These are phyloP conservation scores for Ophiostoma australiae DNA, from an alignment of 2,329 filamentous ascomycete genomes.

Conservation along the genomic window DNA sequence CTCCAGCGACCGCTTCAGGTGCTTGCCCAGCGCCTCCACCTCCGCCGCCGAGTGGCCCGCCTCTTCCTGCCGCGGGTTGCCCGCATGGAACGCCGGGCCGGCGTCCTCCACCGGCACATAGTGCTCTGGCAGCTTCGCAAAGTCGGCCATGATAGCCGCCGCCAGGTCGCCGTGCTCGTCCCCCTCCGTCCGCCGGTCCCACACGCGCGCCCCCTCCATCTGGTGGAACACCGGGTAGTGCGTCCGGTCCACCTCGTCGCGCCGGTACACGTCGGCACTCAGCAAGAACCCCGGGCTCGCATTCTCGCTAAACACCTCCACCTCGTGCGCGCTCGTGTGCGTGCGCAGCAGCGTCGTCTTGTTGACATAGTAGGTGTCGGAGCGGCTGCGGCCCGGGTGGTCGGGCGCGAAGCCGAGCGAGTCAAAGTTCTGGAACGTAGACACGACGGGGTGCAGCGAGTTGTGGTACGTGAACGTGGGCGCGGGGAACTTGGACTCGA, in stretches of 20 bases:
- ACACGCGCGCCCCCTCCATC: constrained; percentile 91
- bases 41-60: constrained; percentile 68
- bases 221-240: constrained; percentile 98
- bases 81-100: constrained; percentile 68
- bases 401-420: constrained; percentile 86
- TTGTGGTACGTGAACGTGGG: constrained; percentile 73
- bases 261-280: constrained; percentile 88
- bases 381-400: constrained; percentile 79
- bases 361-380: constrained; percentile 96
- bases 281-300: constrained; percentile 75
- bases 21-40: constrained; percentile 73
- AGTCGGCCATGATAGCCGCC: constrained; percentile 62
- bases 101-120: constrained; percentile 74
- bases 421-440: constrained; percentile 86
- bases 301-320: constrained; percentile 70
- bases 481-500: constrained; percentile 78
- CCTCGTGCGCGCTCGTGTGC: constrained; percentile 91
- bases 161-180: constrained; percentile 56
- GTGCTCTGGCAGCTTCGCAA: constrained; percentile 68
- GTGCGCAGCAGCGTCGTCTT: constrained; percentile 77
- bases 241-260: constrained; percentile 89
- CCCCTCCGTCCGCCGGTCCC: constrained; percentile 60
- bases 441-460: constrained; percentile 70
- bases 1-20: constrained; percentile 86
- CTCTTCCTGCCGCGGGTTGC: constrained; percentile 72